phyloP scores from a whole-genome alignment of 495 filamentous ascomycete species.

The Talaromyces ruber region DNA sequence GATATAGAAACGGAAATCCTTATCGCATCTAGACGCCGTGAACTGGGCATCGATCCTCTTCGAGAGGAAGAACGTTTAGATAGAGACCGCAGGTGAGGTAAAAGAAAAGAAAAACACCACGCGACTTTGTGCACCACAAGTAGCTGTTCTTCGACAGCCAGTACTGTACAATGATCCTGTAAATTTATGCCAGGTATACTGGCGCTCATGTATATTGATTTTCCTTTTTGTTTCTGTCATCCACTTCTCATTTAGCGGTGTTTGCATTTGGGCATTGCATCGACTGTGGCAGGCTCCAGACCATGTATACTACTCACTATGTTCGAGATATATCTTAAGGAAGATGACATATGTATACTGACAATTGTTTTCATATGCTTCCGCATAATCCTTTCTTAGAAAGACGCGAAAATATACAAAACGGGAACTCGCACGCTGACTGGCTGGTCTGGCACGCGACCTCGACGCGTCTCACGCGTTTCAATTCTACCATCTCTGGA shows the following conservation, averaged over 20 bases:
- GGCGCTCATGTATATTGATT: conserved; percentile 1
- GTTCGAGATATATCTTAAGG: neutral
- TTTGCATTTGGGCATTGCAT: neutral
- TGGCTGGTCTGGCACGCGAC: neutral
- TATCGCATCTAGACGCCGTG: conserved; percentile 8
- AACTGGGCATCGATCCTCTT: conserved; percentile 3
- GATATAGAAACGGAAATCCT: conserved; percentile 19
- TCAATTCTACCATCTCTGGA: conserved; percentile 33
- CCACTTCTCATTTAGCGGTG: neutral
- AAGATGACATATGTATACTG: neutral
- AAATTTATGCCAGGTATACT: neutral
- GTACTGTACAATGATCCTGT: neutral
- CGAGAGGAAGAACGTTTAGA: conserved; percentile 1
- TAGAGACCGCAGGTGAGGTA: neutral
- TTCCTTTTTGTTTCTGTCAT: neutral
- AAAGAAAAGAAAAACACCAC: neutral
- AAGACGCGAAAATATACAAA: neutral
- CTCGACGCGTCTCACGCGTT: conserved; percentile 19
- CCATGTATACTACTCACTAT: neutral
- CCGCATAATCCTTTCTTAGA: neutral
- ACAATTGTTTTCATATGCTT: neutral
- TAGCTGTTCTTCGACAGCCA: neutral
- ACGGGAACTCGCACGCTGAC: neutral
- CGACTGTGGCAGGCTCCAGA: neutral
- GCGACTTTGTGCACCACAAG: neutral